Conservation (phyloP, 495 filamentous ascomycete genomes). For the Amorphotheca resinae region DNA sequence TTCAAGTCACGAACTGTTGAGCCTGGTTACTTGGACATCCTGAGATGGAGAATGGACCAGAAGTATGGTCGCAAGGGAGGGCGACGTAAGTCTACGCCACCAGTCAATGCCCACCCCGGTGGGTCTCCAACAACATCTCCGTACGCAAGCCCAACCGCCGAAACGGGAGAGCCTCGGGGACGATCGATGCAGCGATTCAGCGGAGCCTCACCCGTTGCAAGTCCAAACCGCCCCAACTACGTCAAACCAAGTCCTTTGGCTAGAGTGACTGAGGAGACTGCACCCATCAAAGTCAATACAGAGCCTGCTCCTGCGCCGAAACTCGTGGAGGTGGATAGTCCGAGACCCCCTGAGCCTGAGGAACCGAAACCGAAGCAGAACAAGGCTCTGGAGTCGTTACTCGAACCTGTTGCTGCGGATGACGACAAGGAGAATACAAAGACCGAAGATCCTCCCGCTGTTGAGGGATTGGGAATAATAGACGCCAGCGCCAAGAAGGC, state of each 20-base stretch:
- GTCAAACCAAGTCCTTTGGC: constrained; percentile 40
- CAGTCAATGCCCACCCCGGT: constrained; percentile 12
- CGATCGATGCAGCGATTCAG: constrained; percentile 42
- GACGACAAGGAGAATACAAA: constrained; percentile 23
- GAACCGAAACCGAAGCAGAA: constrained; percentile 26
- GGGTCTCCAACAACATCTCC: constrained; percentile 35
- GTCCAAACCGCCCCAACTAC: constrained; percentile 38
- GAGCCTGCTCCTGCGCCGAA: constrained; percentile 20
- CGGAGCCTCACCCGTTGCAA: constrained; percentile 36
- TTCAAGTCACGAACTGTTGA: constrained; percentile 82
- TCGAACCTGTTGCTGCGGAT: constrained; percentile 18
- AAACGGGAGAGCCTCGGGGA: constrained; percentile 33
- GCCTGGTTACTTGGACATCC: constrained; percentile 87
- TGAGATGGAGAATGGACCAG: constrained; percentile 89
- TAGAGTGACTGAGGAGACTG: constrained; percentile 38
- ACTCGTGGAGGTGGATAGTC: constrained; percentile 40
- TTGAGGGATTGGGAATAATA: constrained; percentile 12
- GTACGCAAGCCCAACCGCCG: constrained; percentile 36
- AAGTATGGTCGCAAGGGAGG: constrained; percentile 64
- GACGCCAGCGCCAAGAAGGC: constrained; percentile 24
- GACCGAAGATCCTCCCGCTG: constrained; percentile 14
- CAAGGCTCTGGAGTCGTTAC: constrained; percentile 14
- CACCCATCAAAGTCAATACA: constrained; percentile 16
- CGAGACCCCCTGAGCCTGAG: constrained; percentile 35
- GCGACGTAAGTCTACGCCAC: constrained; percentile 24